Evolutionary conservation across 768 basidiomycete species (phyloP), one percentile per base, ranked within the genome.

Genomic region (Mycena rosella): DNA sequence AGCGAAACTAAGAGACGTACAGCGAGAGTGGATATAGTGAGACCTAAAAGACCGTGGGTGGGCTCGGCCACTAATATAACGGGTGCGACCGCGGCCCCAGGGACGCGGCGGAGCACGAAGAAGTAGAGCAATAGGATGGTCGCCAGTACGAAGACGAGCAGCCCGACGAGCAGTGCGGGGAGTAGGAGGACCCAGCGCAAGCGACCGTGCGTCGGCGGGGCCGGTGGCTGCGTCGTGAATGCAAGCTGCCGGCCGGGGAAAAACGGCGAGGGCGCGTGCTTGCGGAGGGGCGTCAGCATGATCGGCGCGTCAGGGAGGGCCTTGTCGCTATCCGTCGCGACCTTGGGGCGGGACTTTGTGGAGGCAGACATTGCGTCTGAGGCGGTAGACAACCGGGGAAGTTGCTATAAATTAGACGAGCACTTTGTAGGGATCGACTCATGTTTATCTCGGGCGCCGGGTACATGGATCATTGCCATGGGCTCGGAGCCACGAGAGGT

Each of bases 111-210:
- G 15, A 68, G 14, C n/a, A 30, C 58, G n/a, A 29, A 36, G 15
- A 71, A 51, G 49, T 61, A 71, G 18, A 71, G 54, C n/a, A 71
- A 49, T 13, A 71, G 47, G 26, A 68, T 17, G 2, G 70, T 71
- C 9, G 70, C 66, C 40, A 71, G 32, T 18, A 20, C 2, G 20
- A 65, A 68, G 15, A 59, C 32, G 20, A 68, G 42, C 26, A 71
- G 47, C 30, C 48, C n/a, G 26, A 71, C 65, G 18, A 65, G 18
- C 17, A 71, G 64, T 17, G 66, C 70, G 22, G 70, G 66, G 36
- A 68, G 36, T 5, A 63, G 40, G 34, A 68, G 60, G 3, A 51
- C 56, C 70, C 70, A 71, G 17, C 63, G 66, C 40, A 54, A 18
- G 1, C 47, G 49, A 2, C 66, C 70, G 8, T 65, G 24, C 26